These are phyloP conservation scores for Ustilago cynodontis DNA, from an alignment of 1,284 basidiomycete species.

Conservation along the genomic window DNA sequence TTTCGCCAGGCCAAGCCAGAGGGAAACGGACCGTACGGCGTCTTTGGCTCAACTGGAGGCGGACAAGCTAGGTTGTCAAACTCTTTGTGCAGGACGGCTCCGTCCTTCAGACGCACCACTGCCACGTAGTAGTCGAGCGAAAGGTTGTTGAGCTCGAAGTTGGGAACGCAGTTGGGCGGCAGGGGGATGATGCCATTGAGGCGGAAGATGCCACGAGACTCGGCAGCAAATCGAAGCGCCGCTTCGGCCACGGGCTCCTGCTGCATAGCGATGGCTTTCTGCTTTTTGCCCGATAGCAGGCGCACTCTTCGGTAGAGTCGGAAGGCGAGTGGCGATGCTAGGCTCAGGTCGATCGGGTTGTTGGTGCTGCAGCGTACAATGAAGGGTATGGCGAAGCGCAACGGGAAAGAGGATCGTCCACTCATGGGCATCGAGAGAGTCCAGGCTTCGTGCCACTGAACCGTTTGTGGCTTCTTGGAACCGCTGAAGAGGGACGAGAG, in stretches of 20 bases:
- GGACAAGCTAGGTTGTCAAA: conserved; percentile 29
- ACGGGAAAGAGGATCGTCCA: conserved; percentile 38
- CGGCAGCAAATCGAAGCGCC: conserved; percentile 18
- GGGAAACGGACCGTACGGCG: conserved; percentile 26
- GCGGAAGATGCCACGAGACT: conserved; percentile 24
- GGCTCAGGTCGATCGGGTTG: conserved; percentile 27
- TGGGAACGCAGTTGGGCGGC: conserved; percentile 52
- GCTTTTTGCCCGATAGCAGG: conserved; percentile 26
- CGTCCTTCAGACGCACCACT: conserved; percentile 39
- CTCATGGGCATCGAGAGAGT: conserved; percentile 47
- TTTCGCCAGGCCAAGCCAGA: conserved; percentile 25
- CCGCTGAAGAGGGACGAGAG: conserved; percentile 27
- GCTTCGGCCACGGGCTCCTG: conserved; percentile 35
- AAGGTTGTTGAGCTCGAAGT: conserved; percentile 45
- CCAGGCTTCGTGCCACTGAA: conserved; percentile 42
- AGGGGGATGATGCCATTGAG: conserved; percentile 45
- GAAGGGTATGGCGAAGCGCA: conserved; percentile 55
- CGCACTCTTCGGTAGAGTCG: conserved; percentile 30
- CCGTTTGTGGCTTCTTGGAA: conserved; percentile 15
- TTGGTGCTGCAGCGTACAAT: conserved; percentile 45
- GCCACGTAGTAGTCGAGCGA: conserved; percentile 60
- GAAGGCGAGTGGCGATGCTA: conserved; percentile 22
- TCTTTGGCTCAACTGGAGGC: conserved; percentile 30
- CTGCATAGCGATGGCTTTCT: conserved; percentile 33
- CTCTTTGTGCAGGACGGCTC: conserved; percentile 27